Percentiles rank a stretch among this genome's conserved stretches.
These are phyloP conservation scores for Pachysandra terminalis DNA, from an alignment of 164 flowering plant genomes.

Conservation along the genomic window DNA sequence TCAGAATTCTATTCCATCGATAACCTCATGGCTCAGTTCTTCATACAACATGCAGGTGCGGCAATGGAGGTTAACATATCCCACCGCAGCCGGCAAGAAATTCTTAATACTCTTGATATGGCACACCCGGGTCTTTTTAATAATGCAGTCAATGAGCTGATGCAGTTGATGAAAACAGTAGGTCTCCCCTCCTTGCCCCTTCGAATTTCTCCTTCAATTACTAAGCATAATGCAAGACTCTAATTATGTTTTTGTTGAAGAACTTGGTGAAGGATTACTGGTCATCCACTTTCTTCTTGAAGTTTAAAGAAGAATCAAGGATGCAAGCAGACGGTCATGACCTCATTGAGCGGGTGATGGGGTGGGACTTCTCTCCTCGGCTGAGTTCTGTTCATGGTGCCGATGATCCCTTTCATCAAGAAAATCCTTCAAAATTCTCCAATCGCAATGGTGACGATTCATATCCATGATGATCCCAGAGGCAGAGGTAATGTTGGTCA, in stretches of 20 bases:
- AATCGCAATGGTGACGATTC: constrained; percentile 17
- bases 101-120: constrained; percentile 54
- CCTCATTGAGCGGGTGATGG: constrained; percentile 30
- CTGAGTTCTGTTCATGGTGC: constrained; percentile 56
- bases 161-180: constrained; percentile 80
- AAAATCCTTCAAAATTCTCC: constrained; percentile 36
- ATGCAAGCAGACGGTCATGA: constrained; percentile 32
- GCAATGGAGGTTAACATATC: constrained; percentile 84
- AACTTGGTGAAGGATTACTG: constrained; percentile 76
- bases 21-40: neutral
- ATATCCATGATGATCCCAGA: constrained; percentile 2
- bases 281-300: constrained; percentile 74
- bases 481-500: too few relatives aligned
- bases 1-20: neutral
- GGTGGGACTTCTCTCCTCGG: constrained; percentile 63
- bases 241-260: constrained; percentile 29
- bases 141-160: constrained; percentile 52
- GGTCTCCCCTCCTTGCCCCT: constrained; percentile 6
- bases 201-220: neutral
- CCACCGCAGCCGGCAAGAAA: constrained; percentile 62
- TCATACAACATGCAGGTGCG: constrained; percentile 46
- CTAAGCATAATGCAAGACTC: neutral
- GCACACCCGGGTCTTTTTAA: constrained; percentile 61
- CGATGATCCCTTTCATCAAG: constrained; percentile 80
- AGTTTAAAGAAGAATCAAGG: constrained; percentile 57